Percentiles rank a stretch among this genome's conserved stretches.
These are phyloP conservation scores for Primulina eburnea DNA, from an alignment of 257 asterid species.

Conservation along the genomic window DNA sequence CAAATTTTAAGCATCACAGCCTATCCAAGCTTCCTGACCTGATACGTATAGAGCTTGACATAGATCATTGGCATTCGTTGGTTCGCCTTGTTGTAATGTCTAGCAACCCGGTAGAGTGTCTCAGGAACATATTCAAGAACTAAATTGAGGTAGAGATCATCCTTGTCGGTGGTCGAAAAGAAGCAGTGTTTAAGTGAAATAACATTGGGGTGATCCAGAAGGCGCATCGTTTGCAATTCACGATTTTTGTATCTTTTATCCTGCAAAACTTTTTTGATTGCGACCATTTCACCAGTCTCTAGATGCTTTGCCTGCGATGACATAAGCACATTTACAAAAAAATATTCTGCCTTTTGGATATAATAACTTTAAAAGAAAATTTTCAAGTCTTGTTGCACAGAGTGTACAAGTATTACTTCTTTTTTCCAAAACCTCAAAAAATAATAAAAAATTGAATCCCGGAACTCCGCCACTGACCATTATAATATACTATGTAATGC, in stretches of 20 bases:
- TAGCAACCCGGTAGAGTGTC: conserved; percentile 30
- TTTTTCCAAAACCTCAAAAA: not conserved
- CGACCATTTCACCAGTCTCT: conserved; percentile 30
- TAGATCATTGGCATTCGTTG: conserved; percentile 30
- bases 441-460: not conserved
- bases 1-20: not conserved
- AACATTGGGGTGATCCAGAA: conserved; percentile 33
- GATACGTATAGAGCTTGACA: conserved; percentile 30
- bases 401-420: not conserved
- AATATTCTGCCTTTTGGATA: not conserved
- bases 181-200: conserved; percentile 29
- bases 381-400: not conserved
- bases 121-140: conserved; percentile 35
- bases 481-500: not conserved
- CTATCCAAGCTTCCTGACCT: conserved; percentile 23
- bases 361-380: not conserved
- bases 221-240: conserved; percentile 35
- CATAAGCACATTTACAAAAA: not conserved
- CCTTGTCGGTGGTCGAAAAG: conserved; percentile 29
- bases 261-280: conserved; percentile 30
- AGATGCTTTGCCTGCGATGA: conserved; percentile 26
- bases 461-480: not conserved
- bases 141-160: conserved; percentile 28
- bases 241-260: conserved; percentile 35
- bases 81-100: conserved; percentile 27